Evolutionary conservation across 1,139 yeast species (phyloP), one percentile per base, ranked within the genome.

Genomic region (Groenewaldozyma sp.): DNA sequence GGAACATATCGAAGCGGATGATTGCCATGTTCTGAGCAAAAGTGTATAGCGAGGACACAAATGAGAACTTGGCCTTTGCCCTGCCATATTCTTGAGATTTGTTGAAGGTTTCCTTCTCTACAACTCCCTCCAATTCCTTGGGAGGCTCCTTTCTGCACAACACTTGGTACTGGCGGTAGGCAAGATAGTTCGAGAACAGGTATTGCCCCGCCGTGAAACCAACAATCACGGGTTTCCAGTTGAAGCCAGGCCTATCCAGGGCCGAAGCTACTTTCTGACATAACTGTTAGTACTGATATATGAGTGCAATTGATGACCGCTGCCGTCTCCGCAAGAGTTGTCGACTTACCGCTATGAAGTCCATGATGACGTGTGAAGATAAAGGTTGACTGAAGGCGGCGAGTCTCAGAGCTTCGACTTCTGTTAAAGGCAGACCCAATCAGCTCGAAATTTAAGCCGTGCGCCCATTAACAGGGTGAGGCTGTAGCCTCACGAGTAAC

Each of bases 51-150:
- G 76, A 73, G 20, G 74, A 60, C 41, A 82, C 60, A 41, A 83
- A 67, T 1, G 81, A 72, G 57, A 86, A 87, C 52, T 70, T 67
- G 39, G 87, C 73, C 59, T 87, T 88, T n/a, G 95, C 83, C 33
- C 82, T 66, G 3, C 94, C 76, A 58, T 91, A 91, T 27, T 71
- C 74, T 56, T 83, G 88, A 2, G 95, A 76, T 58, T 86, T 82
- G 39, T 70, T 70, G 52, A 83, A 84, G 2, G 91, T 83, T 44
- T 82, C 82, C 35, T 74, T 70, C 38, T 79, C 75, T 3, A 62
- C 56, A 2, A 58, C 82, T 26, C 72, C 75, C 47, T 74, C 71
- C 45, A 88, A 66, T 7, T 80, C 73, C 4, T 65, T 63, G 16
- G 95, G 95, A 20, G 78, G 66, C 22, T 55, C 51, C 19, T 77